Evolutionary conservation across 2,329 filamentous ascomycete genomes (phyloP).

Genomic region (Alternaria sp.): DNA sequence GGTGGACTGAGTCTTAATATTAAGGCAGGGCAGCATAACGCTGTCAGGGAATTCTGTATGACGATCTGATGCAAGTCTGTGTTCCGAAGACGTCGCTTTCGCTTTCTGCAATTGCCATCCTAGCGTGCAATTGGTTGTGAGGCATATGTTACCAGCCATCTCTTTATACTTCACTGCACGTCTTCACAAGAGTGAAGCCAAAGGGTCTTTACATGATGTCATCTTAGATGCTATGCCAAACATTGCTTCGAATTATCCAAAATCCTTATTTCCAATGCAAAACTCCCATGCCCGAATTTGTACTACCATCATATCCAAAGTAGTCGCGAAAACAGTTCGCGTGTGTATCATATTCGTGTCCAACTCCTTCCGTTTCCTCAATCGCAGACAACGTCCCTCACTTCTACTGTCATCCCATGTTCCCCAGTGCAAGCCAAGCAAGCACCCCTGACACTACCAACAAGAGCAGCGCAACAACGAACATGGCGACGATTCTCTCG

Average conservation of each 20-base stretch:
- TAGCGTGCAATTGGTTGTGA: background rate
- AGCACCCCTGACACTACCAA: conserved; percentile 31
- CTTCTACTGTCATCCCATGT: background rate
- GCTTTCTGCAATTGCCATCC: too few relatives aligned
- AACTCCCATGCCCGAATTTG: background rate
- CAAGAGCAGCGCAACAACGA: conserved; percentile 33
- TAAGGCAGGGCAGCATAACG: background rate
- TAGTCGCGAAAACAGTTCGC: background rate
- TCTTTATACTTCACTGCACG: background rate
- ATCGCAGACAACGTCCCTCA: background rate
- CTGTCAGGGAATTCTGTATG: background rate
- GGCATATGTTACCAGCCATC: background rate
- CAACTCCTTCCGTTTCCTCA: background rate
- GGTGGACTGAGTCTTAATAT: background rate
- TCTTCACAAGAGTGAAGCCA: background rate
- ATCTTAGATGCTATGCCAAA: background rate
- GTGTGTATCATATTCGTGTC: background rate
- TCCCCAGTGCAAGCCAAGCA: conserved; percentile 22
- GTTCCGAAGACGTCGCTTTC: too few relatives aligned
- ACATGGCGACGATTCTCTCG: conserved; percentile 35
- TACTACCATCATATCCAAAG: background rate
- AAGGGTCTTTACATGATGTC: background rate
- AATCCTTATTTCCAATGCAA: background rate
- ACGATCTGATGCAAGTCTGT: background rate
- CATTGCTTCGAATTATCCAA: background rate